Evolutionary conservation across 108 stramenopile genomes (phyloP).

Genomic region (Cyclotella baltica): DNA sequence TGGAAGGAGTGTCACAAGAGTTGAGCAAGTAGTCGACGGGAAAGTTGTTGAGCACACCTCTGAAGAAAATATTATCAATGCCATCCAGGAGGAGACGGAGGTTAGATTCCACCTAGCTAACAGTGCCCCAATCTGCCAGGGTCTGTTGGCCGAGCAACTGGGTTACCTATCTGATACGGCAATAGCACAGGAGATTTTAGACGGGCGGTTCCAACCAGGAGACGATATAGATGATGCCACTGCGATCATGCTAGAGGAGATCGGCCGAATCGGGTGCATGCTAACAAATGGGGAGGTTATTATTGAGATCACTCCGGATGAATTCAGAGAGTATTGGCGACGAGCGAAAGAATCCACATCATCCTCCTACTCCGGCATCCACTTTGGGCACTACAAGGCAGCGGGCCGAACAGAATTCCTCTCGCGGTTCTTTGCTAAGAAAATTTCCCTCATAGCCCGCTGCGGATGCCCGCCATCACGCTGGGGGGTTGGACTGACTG

Average conservation of each 20-base stretch:
- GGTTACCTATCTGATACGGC: background rate
- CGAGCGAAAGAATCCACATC: constrained; percentile 3
- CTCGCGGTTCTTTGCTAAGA: background rate
- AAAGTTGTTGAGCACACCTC: background rate
- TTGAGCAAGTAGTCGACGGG: background rate
- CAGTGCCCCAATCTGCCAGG: constrained; percentile 4
- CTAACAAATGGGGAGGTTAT: background rate
- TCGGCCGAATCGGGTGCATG: background rate
- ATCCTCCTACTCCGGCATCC: constrained; percentile 21
- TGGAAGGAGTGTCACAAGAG: background rate
- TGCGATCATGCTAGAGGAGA: background rate
- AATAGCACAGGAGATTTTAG: background rate
- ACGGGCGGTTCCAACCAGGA: too few species aligned
- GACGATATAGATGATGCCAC: background rate
- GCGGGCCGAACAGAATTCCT: constrained; percentile 4
- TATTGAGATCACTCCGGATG: background rate
- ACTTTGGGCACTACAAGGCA: constrained; percentile 23
- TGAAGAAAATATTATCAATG: background rate
- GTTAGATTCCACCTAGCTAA: background rate
- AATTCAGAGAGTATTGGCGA: constrained; percentile 13
- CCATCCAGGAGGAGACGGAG: background rate
- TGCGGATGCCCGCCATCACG: background rate
- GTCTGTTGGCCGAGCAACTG: background rate
- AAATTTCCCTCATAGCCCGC: background rate
- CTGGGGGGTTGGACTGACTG: constrained; percentile 8